Evolutionary conservation across 148 eudicot genomes (phyloP), one percentile per base, ranked within the genome.

Genomic region (Vaccinium darrowii): DNA sequence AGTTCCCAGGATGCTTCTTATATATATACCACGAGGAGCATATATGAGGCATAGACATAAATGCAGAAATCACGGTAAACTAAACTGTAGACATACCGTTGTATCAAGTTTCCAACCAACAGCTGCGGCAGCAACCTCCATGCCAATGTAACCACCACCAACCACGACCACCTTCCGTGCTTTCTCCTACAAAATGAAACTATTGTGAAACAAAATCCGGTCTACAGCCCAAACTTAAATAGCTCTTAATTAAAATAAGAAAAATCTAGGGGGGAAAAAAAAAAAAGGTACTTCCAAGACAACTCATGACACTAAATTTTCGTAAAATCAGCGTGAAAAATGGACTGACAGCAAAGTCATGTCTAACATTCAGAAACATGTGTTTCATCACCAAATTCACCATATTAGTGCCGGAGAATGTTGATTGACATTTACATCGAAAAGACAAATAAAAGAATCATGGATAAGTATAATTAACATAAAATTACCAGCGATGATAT

Each of bases 131-230:
- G 98, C 98, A 89, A 95, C 94, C 91, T 97, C 99, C 99, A 97
- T 97, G 86, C 99, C 99, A 85, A 97, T 95, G 84, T 97, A 97
- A 79, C 99, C 99, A 88, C 99, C 99, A 86, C 99, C 99, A 50
- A 97, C 98, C 2, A 97, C 90, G 19, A 94, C 99, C 80, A 95
- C 93, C 87, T 95, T 97, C 81, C 86, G 87, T 67, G 98, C 92
- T 86, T 91, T 94, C 86, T 85, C 96, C 99, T 97, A 82, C 77
- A 86, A 91, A 84, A 81, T 54, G 52, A 57, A 87, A 69, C 3
- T 3, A 33, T 57, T 10, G 19, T 60, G 33, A 77, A 18, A 67
- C 51, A 25, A 27, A 62, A 56, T 47, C 65, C 50, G 54, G 43
- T 47, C 81, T 60, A 39, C 21, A 63, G 21, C 50, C 56, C 52